Evolutionary conservation across 805 yeast species (phyloP).

Genomic region (Metschnikowia chrysomelidarum): DNA sequence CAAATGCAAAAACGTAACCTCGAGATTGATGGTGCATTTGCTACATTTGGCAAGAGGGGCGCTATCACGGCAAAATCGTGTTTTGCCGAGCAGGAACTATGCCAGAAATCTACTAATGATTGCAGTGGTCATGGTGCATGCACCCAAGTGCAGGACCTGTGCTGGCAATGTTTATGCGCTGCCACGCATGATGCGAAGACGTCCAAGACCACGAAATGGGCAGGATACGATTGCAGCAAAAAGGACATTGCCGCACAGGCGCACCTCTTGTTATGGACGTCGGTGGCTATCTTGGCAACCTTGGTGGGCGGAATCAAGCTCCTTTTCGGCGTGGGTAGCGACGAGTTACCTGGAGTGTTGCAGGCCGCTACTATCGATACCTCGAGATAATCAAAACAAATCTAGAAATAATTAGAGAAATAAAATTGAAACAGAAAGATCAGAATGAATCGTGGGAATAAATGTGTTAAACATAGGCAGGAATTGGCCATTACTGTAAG

Average conservation of each 20-base stretch:
- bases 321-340: slow-evolving; percentile 52
- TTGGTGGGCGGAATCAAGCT: slow-evolving; percentile 54
- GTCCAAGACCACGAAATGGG: slow-evolving; percentile 51
- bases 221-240: slow-evolving; percentile 62
- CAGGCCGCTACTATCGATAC: slow-evolving; percentile 49
- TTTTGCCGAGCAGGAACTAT: slow-evolving; percentile 44
- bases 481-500: too few relatives aligned
- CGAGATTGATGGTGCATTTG: slow-evolving; percentile 19
- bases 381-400: slow-evolving; percentile 8
- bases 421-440: too few relatives aligned
- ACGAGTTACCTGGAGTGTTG: slow-evolving; percentile 67
- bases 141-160: slow-evolving; percentile 31
- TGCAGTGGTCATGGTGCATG: slow-evolving; percentile 59
- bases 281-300: slow-evolving; percentile 44
- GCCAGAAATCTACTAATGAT: slow-evolving; percentile 44
- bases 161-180: slow-evolving; percentile 53
- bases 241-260: slow-evolving; percentile 64
- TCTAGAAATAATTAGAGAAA: neutral
- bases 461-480: too few relatives aligned
- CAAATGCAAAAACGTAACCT: slow-evolving; percentile 15
- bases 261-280: slow-evolving; percentile 68
- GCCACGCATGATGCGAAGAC: slow-evolving; percentile 41
- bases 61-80: slow-evolving; percentile 26
- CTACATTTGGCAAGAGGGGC: slow-evolving; percentile 17
- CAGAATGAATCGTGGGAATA: too few relatives aligned